Evolutionary conservation across 2,329 filamentous ascomycete species (phyloP), one percentile per base, ranked within the genome.

Genomic region (Penicillium sp.): DNA sequence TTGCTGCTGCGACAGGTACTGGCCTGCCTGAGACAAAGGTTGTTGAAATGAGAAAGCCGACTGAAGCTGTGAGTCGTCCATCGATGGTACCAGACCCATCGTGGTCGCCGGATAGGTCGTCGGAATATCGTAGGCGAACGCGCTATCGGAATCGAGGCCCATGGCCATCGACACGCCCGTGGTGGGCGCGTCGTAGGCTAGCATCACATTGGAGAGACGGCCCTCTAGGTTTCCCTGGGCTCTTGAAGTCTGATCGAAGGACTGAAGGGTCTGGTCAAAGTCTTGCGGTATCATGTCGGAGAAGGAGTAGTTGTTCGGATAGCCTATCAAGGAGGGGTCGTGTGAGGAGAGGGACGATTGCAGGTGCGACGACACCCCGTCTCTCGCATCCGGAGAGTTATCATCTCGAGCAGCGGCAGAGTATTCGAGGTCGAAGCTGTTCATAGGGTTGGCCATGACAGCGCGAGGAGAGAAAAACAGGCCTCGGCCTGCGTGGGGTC

Each of bases 151-250:
- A n/a, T 66, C 68, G 55, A 70, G 19, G 43, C 55, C 59, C 60
- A 72, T 66, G 9, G 66, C 55, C 60, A 68, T 63, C 7, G 64
- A 60, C 18, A 57, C 56, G n/a, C 9, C 56, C 58, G 14, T 59
- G 27, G 35, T 56, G 52, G 19, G 65, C 11, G 63, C 47, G 50
- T 72, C 69, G 54, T 73, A 73, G 5, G 63, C 49, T 44, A 70
- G 58, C 60, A 73, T 69, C 2, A 64, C 56, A 55, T 67, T 68
- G n/a, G 67, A 59, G 33, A 67, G 54, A 19, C 60, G 70, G n/a
- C 60, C 62, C 35, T 65, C 68, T 27, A 67, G 27, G 1, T 64
- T 55, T 3, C 47, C 51, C 31, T 58, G 61, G 16, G 52, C 18
- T 43, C 36, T 50, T 16, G 51, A 35, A 19, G 47, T 44, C 18